Base-by-base conservation (phyloP, 2,329 filamentous ascomycete species). In the Colletotrichum sp. region DNA sequence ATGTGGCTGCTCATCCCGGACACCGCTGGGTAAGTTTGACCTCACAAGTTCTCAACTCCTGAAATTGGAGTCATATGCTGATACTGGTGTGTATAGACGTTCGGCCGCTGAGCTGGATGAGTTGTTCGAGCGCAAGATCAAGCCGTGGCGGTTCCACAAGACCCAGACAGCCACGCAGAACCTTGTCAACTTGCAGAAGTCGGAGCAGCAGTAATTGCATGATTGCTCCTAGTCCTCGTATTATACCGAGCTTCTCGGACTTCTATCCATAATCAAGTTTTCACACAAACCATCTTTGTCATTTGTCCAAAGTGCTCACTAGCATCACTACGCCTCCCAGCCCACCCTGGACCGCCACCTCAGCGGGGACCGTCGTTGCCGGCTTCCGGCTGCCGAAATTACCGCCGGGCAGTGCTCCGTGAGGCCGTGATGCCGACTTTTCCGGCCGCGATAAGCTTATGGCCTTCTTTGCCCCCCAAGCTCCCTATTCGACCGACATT, bases 71-170 rank as follows among this genome's bases (percentile, higher is more conserved):
- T 36, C 7, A 34, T 1, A 19, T 19, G 16, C 36, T 39, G 16
- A 28, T 44, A 3, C 68, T 8, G 16, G 4, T 8, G 16, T n/a
- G 5, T 13, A 12, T 59, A 78, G 79, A 8, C 78, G 78, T 4
- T 80, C 79, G 16, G 68, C 78, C 25, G 77, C 81, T 8, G 80
- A 82, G 68, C 28, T 82, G 22, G 80, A 82, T 19, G 80, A 82
- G 71, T 73, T 82, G 8, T 82, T 80, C 28, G 79, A 82, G 66
- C 73, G 78, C 2, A 81, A 80, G 55, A 78, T 80, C 34, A 79
- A 78, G 75, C 76, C 80, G 12, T 81, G 81, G 79, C 72, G 77
- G 25, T 82, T 78, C 28, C 73, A 77, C 64, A 77, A 78, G 74
- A 77, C 72, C 0, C 39, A 77, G 67, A 79, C 72, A 2, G 77